Evolutionary conservation across 2,329 filamentous ascomycete species (phyloP).

Genomic region (Fusarium nodosum): DNA sequence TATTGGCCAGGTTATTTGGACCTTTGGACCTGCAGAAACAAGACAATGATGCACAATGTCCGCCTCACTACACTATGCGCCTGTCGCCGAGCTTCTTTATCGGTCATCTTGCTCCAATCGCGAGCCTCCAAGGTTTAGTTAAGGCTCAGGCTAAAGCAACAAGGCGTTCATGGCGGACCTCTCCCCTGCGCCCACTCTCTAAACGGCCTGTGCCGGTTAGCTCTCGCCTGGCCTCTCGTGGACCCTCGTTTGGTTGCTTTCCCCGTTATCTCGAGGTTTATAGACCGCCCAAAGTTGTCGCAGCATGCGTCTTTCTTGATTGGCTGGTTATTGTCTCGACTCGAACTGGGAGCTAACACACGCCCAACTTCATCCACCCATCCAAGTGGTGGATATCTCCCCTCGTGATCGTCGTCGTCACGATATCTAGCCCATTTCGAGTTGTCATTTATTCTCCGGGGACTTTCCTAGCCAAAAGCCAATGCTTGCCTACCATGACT

Average conservation of each 20-base stretch:
- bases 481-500: slow-evolving; percentile 24
- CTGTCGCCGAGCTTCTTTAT: slow-evolving; percentile 38
- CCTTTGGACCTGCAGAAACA: slow-evolving; percentile 17
- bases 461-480: slow-evolving; percentile 20
- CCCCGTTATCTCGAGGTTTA: slow-evolving; percentile 22
- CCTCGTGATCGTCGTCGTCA: slow-evolving; percentile 44
- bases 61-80: slow-evolving; percentile 27
- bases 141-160: slow-evolving; percentile 26
- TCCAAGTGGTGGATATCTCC: slow-evolving; percentile 33
- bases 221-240: not conserved
- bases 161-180: slow-evolving; percentile 31
- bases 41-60: slow-evolving; percentile 25
- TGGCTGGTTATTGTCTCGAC: slow-evolving; percentile 15
- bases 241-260: slow-evolving; percentile 13
- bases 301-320: slow-evolving; percentile 2
- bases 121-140: slow-evolving; percentile 18
- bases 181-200: slow-evolving; percentile 33
- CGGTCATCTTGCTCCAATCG: slow-evolving; percentile 29
- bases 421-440: slow-evolving; percentile 38
- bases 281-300: slow-evolving; percentile 21
- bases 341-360: slow-evolving; percentile 23
- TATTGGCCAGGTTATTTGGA: slow-evolving; percentile 39
- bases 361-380: slow-evolving; percentile 25
- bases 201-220: slow-evolving; percentile 9
- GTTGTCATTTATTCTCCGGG: slow-evolving; percentile 32